Evolutionary conservation across 176 grass and related monocot genomes (phyloP), one percentile per base, ranked within the genome.

Genomic region (Musa schizocarpa): DNA sequence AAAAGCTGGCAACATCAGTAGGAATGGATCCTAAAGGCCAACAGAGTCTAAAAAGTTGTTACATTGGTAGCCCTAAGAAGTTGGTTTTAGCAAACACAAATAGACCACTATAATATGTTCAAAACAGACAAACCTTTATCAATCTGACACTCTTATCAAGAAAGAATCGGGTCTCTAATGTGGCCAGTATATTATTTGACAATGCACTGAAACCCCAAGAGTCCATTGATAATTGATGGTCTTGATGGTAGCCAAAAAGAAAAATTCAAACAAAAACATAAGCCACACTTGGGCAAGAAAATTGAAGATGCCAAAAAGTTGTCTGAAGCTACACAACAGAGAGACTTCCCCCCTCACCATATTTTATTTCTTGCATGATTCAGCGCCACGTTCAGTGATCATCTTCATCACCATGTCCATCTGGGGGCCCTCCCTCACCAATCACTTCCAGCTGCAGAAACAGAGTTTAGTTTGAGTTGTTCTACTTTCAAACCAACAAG

Each of bases 371-470:
- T 54, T 29, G 53, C 52, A 34, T 9, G 29, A 6, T 16, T 17
- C 72, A 55, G 52, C 16, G 57, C 51, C 22, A 74, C 22, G 70
- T 53, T 87, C 69, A 90, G 54, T 84, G 84, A 25, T 82, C 78
- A 63, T 96, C 73, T 8, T 91, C 81, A 20, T 88, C 84, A 34
- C 79, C 84, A 43, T 96, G 79, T 21, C 76, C 88, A 75, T 86
- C 92, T 52, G 88, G 92, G 24, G 75, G 69, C 67, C 88, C 83
- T 53, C 85, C 88, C 19, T 52, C 73, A 65, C 83, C 88, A 20
- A 91, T 88, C 59, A 91, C 88, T 49, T 87, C 77, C 75, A 96
- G 83, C 88, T 88, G 68, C 29, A 55, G n/a, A 82, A 79, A 78
- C 3, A 64, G 12, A 17, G 63, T 80, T 70, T 76, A 13, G 52